Base-by-base conservation (phyloP, 768 basidiomycete genomes). In the Pleurotus tuber-regium region DNA sequence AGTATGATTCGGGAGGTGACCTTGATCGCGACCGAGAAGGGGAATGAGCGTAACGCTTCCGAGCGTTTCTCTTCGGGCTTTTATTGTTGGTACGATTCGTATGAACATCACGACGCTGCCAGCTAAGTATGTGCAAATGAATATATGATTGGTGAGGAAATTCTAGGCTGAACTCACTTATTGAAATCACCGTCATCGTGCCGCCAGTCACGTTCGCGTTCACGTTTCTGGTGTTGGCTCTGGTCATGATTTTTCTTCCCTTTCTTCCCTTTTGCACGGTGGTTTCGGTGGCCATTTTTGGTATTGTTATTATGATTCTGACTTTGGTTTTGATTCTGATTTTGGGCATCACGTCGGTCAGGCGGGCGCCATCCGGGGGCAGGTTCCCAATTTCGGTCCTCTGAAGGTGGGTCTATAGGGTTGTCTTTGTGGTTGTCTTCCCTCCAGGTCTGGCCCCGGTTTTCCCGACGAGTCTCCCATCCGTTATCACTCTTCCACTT, bases 321-420 rank as follows among this genome's bases (percentile, higher is more conserved):
- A 29, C 58, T 55, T 19, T 51, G 49, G 52, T 47, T 58, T 38
- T 62, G 60, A 44, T 62, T 61, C 39, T 72, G 69, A 41, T 62
- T 64, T 51, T 71, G 67, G 43, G 75, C 73, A 49, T 79, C 66
- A 24, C 61, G 56, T 18, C 69, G 70, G 21, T 66, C 68, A 30
- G 75, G 73, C 44, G 78, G 63, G 53, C 83, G 77, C 87, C 87
- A 89, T 4, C 78, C 75, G 21, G 83, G 78, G 30, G 83, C 84
- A 52, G 87, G 86, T 57, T 87, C 85, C 87, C 87, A 89, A 52
- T 81, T 69, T 43, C 87, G 79, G 46, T 85, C 80, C 61, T 78
- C 77, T 16, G 62, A 31, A 11, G 58, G 57, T 21, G 47, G 49
- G n/a, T 61, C 51, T 18, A 50, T 38, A 33, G 56, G 61, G 18